Evolutionary conservation across 129 eudicot species (phyloP), one percentile per base, ranked within the genome.

Genomic region (Oenanthe sinensis): DNA sequence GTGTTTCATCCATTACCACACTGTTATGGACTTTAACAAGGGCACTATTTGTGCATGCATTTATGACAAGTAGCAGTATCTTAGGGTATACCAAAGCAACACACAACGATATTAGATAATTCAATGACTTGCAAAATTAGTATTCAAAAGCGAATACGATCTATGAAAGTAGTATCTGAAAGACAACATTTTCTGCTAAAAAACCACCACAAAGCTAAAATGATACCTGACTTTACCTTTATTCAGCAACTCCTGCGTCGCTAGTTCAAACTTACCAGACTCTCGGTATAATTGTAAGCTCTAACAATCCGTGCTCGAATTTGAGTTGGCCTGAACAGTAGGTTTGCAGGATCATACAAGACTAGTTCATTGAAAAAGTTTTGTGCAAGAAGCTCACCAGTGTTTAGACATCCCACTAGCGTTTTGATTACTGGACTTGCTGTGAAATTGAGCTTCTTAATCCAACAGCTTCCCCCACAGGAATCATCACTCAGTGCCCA

Each of bases 401-500:
- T 62, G 36, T 26, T 62, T 12, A 62, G 36, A 26, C 30, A 62
- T 22, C 69, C 69, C 33, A 10, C 13, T 62, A 62, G 36, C 69
- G 36, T 5, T 7, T 62, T 6, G 36, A 62, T 62, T 36, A n/a
- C 36, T n/a, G 69, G 36, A 22, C 12, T 62, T 22, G 4, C 14
- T 10, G 12, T 26, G 1, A 62, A n/a, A 26, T 8, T 65, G 54
- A 78, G 63, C 76, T 45, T 30, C 65, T 78, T 78, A 30, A 15
- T 67, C 81, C 81, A 78, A 24, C 65, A 67, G 30, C 43, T 68
- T 42, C 37, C 8, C n/a, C 49, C 81, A 46, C 76, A 75, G 36
- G 48, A 68, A 26, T 78, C 76, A 78, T 67, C 65, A 78, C 16
- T 76, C 60, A 78, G 47, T 45, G n/a, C 36, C 81, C 76, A 78